These are phyloP conservation scores for Thelephora aurantiotincta DNA, from an alignment of 768 basidiomycete species.

Conservation along the genomic window DNA sequence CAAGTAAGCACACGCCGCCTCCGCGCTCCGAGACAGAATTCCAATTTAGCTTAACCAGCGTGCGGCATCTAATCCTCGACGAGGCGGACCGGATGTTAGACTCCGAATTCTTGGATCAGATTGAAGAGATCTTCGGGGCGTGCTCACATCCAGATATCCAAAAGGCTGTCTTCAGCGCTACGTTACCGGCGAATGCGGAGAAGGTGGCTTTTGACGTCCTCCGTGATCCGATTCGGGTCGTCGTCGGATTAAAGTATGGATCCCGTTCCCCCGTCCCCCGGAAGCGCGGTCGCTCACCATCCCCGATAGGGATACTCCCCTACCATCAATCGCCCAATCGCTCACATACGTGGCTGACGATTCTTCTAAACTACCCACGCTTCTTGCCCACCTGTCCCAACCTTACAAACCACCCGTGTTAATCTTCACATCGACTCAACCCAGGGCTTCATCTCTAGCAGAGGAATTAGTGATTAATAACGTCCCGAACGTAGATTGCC, in stretches of 20 bases:
- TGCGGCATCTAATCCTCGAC: slow-evolving; percentile 76
- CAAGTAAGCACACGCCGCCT: slow-evolving; percentile 39
- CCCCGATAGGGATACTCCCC: slow-evolving; percentile 70
- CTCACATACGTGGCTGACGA: slow-evolving; percentile 90
- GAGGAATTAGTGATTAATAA: slow-evolving; percentile 73
- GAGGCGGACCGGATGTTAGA: slow-evolving; percentile 91
- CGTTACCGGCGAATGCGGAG: slow-evolving; percentile 80
- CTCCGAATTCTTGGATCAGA: slow-evolving; percentile 74
- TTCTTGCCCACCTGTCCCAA: slow-evolving; percentile 64
- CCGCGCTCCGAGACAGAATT: neutral
- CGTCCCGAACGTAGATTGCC: slow-evolving; percentile 69
- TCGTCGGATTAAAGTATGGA: slow-evolving; percentile 91
- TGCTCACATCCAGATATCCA: slow-evolving; percentile 59
- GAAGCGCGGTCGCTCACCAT: neutral
- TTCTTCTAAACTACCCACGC: slow-evolving; percentile 83
- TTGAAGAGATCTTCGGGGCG: slow-evolving; percentile 72
- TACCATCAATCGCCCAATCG: slow-evolving; percentile 79
- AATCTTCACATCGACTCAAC: slow-evolving; percentile 84
- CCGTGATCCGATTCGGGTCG: slow-evolving; percentile 75
- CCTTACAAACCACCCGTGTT: slow-evolving; percentile 86
- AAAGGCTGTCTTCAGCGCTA: slow-evolving; percentile 91
- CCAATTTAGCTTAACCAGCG: slow-evolving; percentile 29
- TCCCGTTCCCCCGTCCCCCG: neutral
- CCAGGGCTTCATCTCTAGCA: slow-evolving; percentile 65
- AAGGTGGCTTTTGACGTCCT: slow-evolving; percentile 79